Conservation (phyloP, 2,329 filamentous ascomycete species). For the Amphichorda felina region DNA sequence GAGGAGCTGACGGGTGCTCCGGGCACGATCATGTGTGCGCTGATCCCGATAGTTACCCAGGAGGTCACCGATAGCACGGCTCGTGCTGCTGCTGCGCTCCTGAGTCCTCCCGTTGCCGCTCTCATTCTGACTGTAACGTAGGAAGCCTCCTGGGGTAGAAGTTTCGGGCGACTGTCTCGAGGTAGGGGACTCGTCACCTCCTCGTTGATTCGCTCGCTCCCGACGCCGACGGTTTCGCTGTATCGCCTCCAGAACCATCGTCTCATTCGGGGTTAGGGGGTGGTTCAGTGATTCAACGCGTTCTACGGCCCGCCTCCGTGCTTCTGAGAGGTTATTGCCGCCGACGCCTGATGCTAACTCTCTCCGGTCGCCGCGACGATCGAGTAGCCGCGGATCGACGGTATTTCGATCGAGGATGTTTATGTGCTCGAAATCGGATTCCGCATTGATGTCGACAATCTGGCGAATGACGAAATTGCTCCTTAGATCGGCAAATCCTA, state of each 20-base stretch:
- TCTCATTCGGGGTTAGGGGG: conserved; percentile 41
- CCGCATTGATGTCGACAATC: conserved; percentile 50
- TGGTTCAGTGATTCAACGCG: conserved; percentile 31
- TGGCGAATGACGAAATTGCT: conserved; percentile 57
- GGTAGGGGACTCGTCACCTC: neutral
- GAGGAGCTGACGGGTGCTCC: conserved; percentile 18
- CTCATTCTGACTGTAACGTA: neutral
- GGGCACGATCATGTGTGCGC: conserved; percentile 18
- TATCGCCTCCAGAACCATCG: conserved; percentile 42
- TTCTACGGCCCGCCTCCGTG: conserved; percentile 17
- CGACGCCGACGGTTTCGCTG: conserved; percentile 39
- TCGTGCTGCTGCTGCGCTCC: conserved; percentile 22
- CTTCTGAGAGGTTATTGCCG: conserved; percentile 7
- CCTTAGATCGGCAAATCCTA: conserved; percentile 64
- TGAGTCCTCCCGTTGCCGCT: conserved; percentile 6
- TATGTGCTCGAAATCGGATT: conserved; percentile 43
- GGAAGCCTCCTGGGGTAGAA: neutral
- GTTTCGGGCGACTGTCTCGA: neutral
- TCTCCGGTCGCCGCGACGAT: conserved; percentile 30
- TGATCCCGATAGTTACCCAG: conserved; percentile 24
- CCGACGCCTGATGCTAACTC: conserved; percentile 2
- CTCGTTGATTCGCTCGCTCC: conserved; percentile 20
- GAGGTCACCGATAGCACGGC: conserved; percentile 25
- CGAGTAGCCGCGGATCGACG: conserved; percentile 40
- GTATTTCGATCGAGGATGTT: conserved; percentile 42